Percentiles rank a stretch among this genome's conserved stretches.
Conservation (phyloP, 768 basidiomycete species). For the Chalciporus sphaerocephalus region DNA sequence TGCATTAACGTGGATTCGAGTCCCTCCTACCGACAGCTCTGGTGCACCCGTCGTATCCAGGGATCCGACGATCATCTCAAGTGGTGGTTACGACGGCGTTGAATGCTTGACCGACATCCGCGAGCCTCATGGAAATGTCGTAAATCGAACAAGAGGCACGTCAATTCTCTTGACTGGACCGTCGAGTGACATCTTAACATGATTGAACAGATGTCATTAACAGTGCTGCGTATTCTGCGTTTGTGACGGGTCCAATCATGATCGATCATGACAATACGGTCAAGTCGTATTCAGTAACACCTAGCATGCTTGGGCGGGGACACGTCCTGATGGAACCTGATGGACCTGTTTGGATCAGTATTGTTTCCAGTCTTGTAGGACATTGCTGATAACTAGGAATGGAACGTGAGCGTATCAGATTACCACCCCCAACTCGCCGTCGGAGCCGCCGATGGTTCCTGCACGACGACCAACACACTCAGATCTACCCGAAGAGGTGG, state of each 20-base stretch:
- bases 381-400: not conserved
- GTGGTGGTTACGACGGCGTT: constrained; percentile 78
- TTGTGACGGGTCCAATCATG: constrained; percentile 65
- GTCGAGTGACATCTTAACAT: not conserved
- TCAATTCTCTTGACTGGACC: constrained; percentile 1
- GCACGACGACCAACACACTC: constrained; percentile 68
- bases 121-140: constrained; percentile 58
- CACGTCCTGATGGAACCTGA: constrained; percentile 68
- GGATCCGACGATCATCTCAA: constrained; percentile 70
- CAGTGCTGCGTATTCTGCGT: constrained; percentile 61
- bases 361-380: not conserved
- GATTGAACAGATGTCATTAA: constrained; percentile 60
- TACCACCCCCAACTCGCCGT: constrained; percentile 84
- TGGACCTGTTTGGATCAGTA: constrained; percentile 81
- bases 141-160: constrained; percentile 75
- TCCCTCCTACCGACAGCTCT: constrained; percentile 49
- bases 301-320: constrained; percentile 69
- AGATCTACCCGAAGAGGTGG: constrained; percentile 67
- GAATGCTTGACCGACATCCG: constrained; percentile 74
- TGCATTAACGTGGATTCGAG: constrained; percentile 67
- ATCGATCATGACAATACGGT: constrained; percentile 80
- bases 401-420: constrained; percentile 76
- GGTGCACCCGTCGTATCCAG: constrained; percentile 44
- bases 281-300: constrained; percentile 68
- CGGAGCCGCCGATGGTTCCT: constrained; percentile 80